Evolutionary conservation across 208 protist genomes (phyloP), one percentile per base, ranked within the genome.

Genomic region (Spongospora subterranea): DNA sequence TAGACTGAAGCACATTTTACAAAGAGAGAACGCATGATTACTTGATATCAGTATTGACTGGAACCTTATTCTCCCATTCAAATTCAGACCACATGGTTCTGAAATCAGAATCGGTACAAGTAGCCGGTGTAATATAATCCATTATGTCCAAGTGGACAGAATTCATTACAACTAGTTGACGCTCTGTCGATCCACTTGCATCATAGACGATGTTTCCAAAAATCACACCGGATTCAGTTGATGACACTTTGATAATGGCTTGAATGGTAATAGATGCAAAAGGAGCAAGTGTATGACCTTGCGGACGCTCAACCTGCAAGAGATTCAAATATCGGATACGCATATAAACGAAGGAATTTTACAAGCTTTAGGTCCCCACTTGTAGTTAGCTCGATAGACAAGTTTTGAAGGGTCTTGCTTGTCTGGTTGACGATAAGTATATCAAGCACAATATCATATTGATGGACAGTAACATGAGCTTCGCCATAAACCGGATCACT

Each of bases 11-110:
- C 6, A 90, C 88, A 39, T 82, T 88, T 29, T 88, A 45, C 40
- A 66, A 66, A n/a, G 65, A 60, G 38, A 65, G 64, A 46, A 13
- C 38, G 0, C 13, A 82, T 13, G 29, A 60, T 40, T 90, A 46
- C 45, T 88, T 13, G 11, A 91, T 45, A 41, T 91, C 89, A 20
- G 89, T 91, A 50, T 91, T 91, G 1, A 91, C 89, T 41, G 89
- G 66, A 20, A 90, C 96, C 92, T 98, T 98, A 95, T 99, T 99
- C 95, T 99, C 98, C 98, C 98, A 99, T 93, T 98, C 97, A 91
- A 99, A 99, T 93, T 98, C 97, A 46, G 96, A 94, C 98, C 98
- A 99, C 97, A 99, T 99, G 38, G 93, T 93, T 45, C 98, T 96
- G 95, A 99, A 99, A 66, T 97, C 94, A 0, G 94, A 82, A 40